Conservation (phyloP, 2,329 filamentous ascomycete genomes). For the Exophiala viscosa region DNA sequence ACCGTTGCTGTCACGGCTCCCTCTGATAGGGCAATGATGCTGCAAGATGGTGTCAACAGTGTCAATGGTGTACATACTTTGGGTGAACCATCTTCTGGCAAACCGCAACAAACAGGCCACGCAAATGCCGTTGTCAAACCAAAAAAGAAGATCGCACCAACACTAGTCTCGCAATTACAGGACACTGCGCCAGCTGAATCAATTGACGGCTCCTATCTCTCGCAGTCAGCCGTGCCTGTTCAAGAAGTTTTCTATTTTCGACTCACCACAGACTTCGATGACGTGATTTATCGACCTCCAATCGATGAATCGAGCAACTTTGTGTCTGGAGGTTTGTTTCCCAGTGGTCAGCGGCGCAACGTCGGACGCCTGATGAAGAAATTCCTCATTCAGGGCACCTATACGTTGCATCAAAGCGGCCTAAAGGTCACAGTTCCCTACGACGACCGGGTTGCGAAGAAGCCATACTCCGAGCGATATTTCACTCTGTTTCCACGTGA, state of each 20-base stretch:
- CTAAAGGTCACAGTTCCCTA: conserved; percentile 16
- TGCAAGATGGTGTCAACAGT: background rate
- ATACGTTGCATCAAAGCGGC: conserved; percentile 4
- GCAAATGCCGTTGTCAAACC: background rate
- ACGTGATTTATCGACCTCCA: conserved; percentile 30
- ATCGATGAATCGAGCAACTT: conserved; percentile 16
- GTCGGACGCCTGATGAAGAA: conserved; percentile 14
- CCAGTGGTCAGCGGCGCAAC: conserved; percentile 23
- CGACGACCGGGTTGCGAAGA: background rate
- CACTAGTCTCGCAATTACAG: conserved; percentile 12
- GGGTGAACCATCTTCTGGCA: background rate
- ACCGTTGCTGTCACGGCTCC: background rate
- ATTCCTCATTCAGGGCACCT: conserved; percentile 14
- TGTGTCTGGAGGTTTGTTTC: conserved; percentile 22
- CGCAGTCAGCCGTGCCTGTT: conserved; percentile 35
- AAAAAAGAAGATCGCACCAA: conserved; percentile 25
- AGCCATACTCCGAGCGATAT: conserved; percentile 11
- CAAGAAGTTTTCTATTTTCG: conserved; percentile 44
- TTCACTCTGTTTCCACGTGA: conserved; percentile 19
- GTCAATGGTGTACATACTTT: background rate
- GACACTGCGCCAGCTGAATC: background rate
- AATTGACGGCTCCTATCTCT: conserved; percentile 34
- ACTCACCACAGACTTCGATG: conserved; percentile 28
- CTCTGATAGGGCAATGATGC: background rate
- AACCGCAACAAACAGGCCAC: background rate